Evolutionary conservation across 495 filamentous ascomycete genomes (phyloP).

Genomic region (Collariella sp.): DNA sequence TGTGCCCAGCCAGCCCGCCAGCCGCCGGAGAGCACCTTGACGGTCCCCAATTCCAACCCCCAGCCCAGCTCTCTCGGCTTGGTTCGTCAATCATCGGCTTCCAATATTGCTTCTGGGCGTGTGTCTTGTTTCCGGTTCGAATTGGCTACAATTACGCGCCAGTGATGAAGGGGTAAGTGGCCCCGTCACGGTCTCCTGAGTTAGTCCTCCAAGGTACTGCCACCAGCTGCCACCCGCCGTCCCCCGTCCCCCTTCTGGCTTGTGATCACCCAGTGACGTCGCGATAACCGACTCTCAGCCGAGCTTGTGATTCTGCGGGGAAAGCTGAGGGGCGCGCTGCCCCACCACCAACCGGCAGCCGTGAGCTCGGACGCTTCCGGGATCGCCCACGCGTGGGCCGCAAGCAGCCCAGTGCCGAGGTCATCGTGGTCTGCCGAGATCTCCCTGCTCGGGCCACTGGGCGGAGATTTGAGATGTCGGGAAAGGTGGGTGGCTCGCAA

Average conservation of each 20-base stretch:
- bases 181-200: too few species aligned
- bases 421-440: slow-evolving; percentile 13
- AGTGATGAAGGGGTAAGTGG: too few species aligned
- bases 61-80: too few species aligned
- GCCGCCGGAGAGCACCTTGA: not conserved
- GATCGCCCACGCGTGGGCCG: not conserved
- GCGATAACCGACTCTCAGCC: slow-evolving; percentile 37
- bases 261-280: slow-evolving; percentile 29
- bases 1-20: not conserved
- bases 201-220: not conserved
- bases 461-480: not conserved
- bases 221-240: not conserved
- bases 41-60: too few species aligned
- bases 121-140: not conserved
- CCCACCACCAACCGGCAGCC: slow-evolving; percentile 7
- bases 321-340: slow-evolving; percentile 5
- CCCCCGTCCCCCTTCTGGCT: slow-evolving; percentile 13
- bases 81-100: not conserved
- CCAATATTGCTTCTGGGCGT: not conserved
- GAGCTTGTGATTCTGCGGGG: slow-evolving; percentile 51
- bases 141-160: too few species aligned
- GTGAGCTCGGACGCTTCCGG: slow-evolving; percentile 27
- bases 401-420: slow-evolving; percentile 18
- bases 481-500: too few species aligned
- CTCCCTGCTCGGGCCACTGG: not conserved